Conservation (phyloP, 176 grass and related monocot species). For the Leersia perrieri region DNA sequence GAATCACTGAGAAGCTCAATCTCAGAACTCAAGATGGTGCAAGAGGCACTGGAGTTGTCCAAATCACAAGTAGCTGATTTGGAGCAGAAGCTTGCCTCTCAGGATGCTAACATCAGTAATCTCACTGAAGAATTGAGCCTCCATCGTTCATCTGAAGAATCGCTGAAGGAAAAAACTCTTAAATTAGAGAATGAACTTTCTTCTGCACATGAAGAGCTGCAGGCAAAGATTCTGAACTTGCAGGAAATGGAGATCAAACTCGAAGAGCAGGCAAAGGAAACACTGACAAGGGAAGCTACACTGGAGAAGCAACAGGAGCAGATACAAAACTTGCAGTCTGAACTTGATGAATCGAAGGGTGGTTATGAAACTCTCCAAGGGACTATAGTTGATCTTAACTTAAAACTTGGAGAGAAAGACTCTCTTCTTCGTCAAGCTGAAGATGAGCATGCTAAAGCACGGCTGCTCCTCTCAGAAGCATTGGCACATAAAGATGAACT, state of each 20-base stretch:
- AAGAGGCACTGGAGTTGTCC: slow-evolving; percentile 62
- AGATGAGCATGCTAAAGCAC: slow-evolving; percentile 50
- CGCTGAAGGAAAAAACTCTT: slow-evolving; percentile 50
- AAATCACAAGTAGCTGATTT: slow-evolving; percentile 64
- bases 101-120: slow-evolving; percentile 53
- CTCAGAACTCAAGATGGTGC: slow-evolving; percentile 56
- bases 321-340: slow-evolving; percentile 39
- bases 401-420: slow-evolving; percentile 54
- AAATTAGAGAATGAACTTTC: slow-evolving; percentile 60
- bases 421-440: slow-evolving; percentile 47
- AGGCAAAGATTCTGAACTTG: slow-evolving; percentile 55
- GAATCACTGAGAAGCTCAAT: slow-evolving; percentile 54
- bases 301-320: slow-evolving; percentile 53
- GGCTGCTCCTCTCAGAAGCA: slow-evolving; percentile 67
- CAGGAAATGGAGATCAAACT: slow-evolving; percentile 56
- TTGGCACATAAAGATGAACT: slow-evolving; percentile 67
- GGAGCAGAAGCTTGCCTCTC: slow-evolving; percentile 68
- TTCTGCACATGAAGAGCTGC: slow-evolving; percentile 37
- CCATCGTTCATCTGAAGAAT: slow-evolving; percentile 61
- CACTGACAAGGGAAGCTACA: slow-evolving; percentile 40
- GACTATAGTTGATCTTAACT: slow-evolving; percentile 54
- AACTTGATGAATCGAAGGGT: slow-evolving; percentile 43
- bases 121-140: slow-evolving; percentile 66
- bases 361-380: slow-evolving; percentile 65
- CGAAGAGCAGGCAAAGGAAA: slow-evolving; percentile 50